A percentile compares a stretch with the other conserved stretches of the same genome.
Evolutionary conservation across 1,284 basidiomycete genomes (phyloP).

Genomic region (Microbotryum violaceum): DNA sequence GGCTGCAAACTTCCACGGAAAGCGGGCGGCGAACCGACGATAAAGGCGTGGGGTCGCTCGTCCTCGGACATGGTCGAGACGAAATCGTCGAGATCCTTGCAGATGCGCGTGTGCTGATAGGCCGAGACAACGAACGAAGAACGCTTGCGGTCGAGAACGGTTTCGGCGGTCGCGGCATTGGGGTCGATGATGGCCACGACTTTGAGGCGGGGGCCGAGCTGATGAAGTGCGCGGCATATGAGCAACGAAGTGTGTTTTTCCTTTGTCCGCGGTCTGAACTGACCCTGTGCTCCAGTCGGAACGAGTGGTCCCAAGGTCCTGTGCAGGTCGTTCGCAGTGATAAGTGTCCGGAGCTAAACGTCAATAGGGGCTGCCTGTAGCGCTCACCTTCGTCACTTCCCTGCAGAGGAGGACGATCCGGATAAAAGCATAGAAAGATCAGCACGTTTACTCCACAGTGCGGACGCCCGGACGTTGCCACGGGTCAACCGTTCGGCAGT

Average conservation of each 20-base stretch:
- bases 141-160: slow-evolving; percentile 81
- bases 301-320: slow-evolving; percentile 82
- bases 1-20: slow-evolving; percentile 73
- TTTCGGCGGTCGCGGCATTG: slow-evolving; percentile 66
- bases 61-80: slow-evolving; percentile 54
- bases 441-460: too few relatives aligned
- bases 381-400: slow-evolving; percentile 17
- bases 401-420: neutral
- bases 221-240: slow-evolving; percentile 2
- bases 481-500: slow-evolving; percentile 65
- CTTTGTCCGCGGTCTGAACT: slow-evolving; percentile 1
- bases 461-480: slow-evolving; percentile 41
- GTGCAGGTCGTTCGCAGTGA: neutral
- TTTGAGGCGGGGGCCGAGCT: slow-evolving; percentile 92
- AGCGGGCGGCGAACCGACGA: slow-evolving; percentile 87
- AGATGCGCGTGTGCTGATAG: slow-evolving; percentile 84
- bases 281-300: slow-evolving; percentile 79
- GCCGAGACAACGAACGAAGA: slow-evolving; percentile 88
- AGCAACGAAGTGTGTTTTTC: neutral
- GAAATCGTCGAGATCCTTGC: slow-evolving; percentile 81
- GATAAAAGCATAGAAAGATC: too few relatives aligned
- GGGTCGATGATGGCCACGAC: slow-evolving; percentile 93
- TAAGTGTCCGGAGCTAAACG: neutral
- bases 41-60: slow-evolving; percentile 57
- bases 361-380: neutral